phyloP scores from a whole-genome alignment of 2,329 filamentous ascomycete species.

The Simplicillium aogashimaense region DNA sequence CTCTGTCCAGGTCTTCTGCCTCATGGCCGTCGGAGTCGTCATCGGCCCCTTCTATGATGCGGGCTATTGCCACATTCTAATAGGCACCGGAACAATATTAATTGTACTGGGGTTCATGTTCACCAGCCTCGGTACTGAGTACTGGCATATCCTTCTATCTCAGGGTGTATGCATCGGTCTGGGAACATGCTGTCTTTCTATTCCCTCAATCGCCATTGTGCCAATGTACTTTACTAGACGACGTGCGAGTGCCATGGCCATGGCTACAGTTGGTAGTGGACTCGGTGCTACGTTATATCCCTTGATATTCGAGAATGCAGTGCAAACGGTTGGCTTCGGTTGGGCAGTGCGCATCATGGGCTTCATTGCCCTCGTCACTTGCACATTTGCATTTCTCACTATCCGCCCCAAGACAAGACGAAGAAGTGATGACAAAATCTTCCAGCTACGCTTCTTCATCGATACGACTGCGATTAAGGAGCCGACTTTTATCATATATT shows the following conservation, averaged over 20 bases:
- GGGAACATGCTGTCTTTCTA: constrained; percentile 27
- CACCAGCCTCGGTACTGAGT: constrained; percentile 22
- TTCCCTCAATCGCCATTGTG: constrained; percentile 28
- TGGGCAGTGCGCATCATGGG: constrained; percentile 25
- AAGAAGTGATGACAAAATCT: constrained; percentile 1
- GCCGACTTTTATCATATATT: constrained; percentile 19
- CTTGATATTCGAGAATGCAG: constrained; percentile 22
- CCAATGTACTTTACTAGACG: constrained; percentile 27
- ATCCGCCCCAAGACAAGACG: constrained; percentile 14
- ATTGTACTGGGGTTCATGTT: constrained; percentile 28
- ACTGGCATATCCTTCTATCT: constrained; percentile 31
- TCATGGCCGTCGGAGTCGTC: constrained; percentile 24
- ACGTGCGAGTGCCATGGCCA: constrained; percentile 29
- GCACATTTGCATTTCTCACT: constrained; percentile 17
- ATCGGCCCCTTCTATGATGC: constrained; percentile 28
- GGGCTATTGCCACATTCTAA: constrained; percentile 21
- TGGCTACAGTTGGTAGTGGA: constrained; percentile 29
- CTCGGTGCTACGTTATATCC: constrained; percentile 28
- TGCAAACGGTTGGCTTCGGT: constrained; percentile 18
- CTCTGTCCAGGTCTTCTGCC: constrained; percentile 24
- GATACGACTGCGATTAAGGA: constrained; percentile 19
- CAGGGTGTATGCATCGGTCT: constrained; percentile 32
- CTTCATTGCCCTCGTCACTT: constrained; percentile 21
- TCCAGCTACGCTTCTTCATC: constrained; percentile 14
- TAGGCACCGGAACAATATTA: constrained; percentile 21